Percentiles rank a stretch among this genome's conserved stretches.
Conservation (phyloP, 1,284 basidiomycete species). For the Microbotryomycetes sp. region DNA sequence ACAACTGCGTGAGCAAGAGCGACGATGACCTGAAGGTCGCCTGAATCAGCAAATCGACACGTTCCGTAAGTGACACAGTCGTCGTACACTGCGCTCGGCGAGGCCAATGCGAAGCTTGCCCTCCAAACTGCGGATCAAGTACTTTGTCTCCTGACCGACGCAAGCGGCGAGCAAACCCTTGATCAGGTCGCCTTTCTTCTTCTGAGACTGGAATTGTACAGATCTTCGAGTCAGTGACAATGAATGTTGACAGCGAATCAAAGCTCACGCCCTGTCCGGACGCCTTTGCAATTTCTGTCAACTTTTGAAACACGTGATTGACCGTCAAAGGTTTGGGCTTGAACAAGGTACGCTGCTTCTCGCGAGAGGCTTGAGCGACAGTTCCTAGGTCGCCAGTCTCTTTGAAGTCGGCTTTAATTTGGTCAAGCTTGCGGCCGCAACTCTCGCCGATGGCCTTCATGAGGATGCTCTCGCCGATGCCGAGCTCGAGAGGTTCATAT, state of each 20-base stretch:
- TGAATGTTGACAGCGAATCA: neutral
- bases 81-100: conserved; percentile 71
- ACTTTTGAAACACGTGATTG: conserved; percentile 72
- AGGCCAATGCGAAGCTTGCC: conserved; percentile 97
- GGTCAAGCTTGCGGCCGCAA: conserved; percentile 72
- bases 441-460: conserved; percentile 94
- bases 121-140: conserved; percentile 89
- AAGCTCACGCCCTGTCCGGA: conserved; percentile 65
- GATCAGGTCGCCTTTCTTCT: conserved; percentile 90
- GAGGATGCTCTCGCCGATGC: conserved; percentile 89
- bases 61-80: conserved; percentile 37
- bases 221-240: neutral
- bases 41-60: conserved; percentile 22
- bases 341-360: conserved; percentile 89
- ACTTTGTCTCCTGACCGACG: conserved; percentile 84
- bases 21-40: conserved; percentile 52
- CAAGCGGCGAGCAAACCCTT: conserved; percentile 90
- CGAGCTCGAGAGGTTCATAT: conserved; percentile 90
- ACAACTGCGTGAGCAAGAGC: conserved; percentile 80
- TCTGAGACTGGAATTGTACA: conserved; percentile 61
- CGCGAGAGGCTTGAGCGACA: conserved; percentile 92
- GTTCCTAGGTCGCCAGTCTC: conserved; percentile 90
- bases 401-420: conserved; percentile 87
- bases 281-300: conserved; percentile 79
- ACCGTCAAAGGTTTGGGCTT: conserved; percentile 87